Evolutionary conservation across 2,329 filamentous ascomycete genomes (phyloP).

Genomic region (Nannizzia gypsea): DNA sequence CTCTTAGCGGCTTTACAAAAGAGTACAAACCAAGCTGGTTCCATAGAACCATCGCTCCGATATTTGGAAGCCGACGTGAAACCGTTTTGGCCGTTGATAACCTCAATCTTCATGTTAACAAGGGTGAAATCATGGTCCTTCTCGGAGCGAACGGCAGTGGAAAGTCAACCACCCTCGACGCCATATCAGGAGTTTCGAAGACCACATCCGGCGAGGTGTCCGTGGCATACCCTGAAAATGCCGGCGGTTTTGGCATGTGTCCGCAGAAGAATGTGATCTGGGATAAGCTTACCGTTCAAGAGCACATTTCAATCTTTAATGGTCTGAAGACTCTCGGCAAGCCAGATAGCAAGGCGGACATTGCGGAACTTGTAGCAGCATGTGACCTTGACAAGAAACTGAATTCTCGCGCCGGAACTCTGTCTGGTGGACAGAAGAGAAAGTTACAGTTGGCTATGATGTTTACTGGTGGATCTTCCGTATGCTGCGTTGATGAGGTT

Average conservation of each 20-base stretch:
- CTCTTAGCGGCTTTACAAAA: conserved; percentile 64
- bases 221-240: conserved; percentile 65
- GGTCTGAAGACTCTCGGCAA: conserved; percentile 56
- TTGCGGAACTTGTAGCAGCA: conserved; percentile 51
- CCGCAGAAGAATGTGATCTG: conserved; percentile 92
- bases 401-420: conserved; percentile 58
- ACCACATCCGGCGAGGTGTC: conserved; percentile 65
- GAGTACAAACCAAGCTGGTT: conserved; percentile 58
- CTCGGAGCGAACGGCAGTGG: conserved; percentile 83
- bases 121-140: conserved; percentile 74
- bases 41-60: conserved; percentile 27
- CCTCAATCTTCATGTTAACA: conserved; percentile 57
- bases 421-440: conserved; percentile 84
- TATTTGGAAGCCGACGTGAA: conserved; percentile 42
- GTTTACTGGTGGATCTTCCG: conserved; percentile 76
- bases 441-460: conserved; percentile 92
- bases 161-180: conserved; percentile 80
- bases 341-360: conserved; percentile 46
- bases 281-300: conserved; percentile 74
- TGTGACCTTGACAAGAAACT: conserved; percentile 68
- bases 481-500: conserved; percentile 88
- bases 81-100: conserved; percentile 68
- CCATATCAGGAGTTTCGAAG: conserved; percentile 70
- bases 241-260: conserved; percentile 71
- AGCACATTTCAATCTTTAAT: conserved; percentile 78